Evolutionary conservation across 441 rosid species (phyloP).

Genomic region (Omphalea diandra): DNA sequence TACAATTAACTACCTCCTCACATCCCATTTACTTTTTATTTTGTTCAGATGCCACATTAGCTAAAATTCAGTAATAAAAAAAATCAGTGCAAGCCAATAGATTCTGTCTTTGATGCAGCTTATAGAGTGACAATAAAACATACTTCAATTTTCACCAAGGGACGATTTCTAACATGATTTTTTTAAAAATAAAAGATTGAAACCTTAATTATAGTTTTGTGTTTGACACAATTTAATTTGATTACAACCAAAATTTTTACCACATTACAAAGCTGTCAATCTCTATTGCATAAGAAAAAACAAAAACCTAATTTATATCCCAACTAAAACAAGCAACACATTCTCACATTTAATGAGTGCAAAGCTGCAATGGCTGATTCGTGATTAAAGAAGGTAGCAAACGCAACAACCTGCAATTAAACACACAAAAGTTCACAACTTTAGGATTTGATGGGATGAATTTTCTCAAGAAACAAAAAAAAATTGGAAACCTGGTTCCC

Average conservation of each 20-base stretch:
- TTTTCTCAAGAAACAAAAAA: slow-evolving; percentile 17
- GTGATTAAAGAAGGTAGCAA: slow-evolving; percentile 79
- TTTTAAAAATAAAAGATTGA: neutral
- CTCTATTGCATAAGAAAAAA: neutral
- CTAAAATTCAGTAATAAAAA: neutral
- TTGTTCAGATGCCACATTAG: neutral
- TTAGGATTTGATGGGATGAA: neutral
- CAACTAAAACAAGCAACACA: slow-evolving; percentile 19
- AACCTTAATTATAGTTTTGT: neutral
- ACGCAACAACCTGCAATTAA: slow-evolving; percentile 73
- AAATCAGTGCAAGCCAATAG: neutral
- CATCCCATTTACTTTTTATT: neutral
- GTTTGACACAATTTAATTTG: neutral
- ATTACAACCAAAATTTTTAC: neutral
- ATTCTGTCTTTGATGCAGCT: neutral
- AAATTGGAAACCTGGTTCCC: slow-evolving; percentile 62
- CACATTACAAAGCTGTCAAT: neutral
- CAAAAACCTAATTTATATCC: neutral
- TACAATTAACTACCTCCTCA: neutral
- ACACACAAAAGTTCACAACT: neutral
- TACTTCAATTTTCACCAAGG: neutral
- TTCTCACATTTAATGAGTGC: slow-evolving; percentile 68
- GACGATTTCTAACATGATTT: neutral
- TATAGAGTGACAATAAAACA: neutral
- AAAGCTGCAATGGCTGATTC: slow-evolving; percentile 65